These are phyloP conservation scores for Gentiana straminea DNA, from an alignment of 257 asterid genomes.

Conservation along the genomic window DNA sequence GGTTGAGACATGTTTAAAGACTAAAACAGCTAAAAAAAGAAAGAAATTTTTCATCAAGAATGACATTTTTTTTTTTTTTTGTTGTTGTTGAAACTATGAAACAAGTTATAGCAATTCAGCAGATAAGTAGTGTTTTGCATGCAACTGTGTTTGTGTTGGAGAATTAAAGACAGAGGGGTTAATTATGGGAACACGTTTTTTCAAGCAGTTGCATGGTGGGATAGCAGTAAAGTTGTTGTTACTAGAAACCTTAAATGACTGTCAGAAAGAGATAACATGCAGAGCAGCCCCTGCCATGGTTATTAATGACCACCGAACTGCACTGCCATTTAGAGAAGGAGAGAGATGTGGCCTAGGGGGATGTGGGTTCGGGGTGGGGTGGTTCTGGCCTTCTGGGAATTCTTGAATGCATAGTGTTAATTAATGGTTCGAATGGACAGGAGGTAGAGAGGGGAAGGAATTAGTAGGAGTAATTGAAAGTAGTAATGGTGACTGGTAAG, in stretches of 20 bases:
- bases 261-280: constrained; percentile 10
- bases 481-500: constrained; percentile 9
- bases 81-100: neutral
- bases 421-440: constrained; percentile 8
- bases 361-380: too few species aligned
- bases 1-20: constrained; percentile 11
- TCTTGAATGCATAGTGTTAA: constrained; percentile 3
- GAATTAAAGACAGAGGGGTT: constrained; percentile 11
- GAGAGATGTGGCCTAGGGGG: constrained; percentile 12
- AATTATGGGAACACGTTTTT: constrained; percentile 3
- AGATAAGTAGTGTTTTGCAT: constrained; percentile 5
- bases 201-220: constrained; percentile 21
- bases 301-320: constrained; percentile 46
- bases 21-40: constrained; percentile 6
- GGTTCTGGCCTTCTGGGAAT: neutral
- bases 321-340: constrained; percentile 38
- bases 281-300: constrained; percentile 14
- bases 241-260: constrained; percentile 10
- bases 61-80: constrained; percentile 9
- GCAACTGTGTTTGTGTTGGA: constrained; percentile 10
- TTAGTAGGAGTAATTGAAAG: constrained; percentile 7
- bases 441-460: constrained; percentile 3
- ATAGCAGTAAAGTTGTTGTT: constrained; percentile 1
- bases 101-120: constrained; percentile 2
- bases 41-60: neutral